Evolutionary conservation across 1,139 yeast species (phyloP), one percentile per base, ranked within the genome.

Genomic region (Zhuliangozyma parablackwelliae): DNA sequence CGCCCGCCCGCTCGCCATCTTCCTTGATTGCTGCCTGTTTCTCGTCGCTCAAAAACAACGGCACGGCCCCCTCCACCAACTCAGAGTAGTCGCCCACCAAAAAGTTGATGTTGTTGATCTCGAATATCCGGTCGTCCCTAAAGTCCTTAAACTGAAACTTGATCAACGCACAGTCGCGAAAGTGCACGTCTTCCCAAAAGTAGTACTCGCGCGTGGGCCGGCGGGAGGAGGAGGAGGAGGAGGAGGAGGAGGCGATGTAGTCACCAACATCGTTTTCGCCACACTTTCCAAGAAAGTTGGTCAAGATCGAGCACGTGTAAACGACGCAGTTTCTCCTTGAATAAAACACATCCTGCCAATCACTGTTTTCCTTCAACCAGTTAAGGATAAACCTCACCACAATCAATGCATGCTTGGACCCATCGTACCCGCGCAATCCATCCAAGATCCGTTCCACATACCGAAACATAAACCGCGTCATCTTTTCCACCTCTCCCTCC

Each of bases 131-230:
- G 13, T 66, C 66, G 50, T 81, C 87, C 45, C 78, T 68, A 49
- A 82, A 82, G 52, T 81, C 89, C 37, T 69, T 69, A 41, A 82
- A 65, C 41, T 72, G 72, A 47, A 61, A 72, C 29, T 69, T 72
- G 24, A 82, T 64, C 3, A 81, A 69, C 36, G 65, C 61, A 47
- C 78, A 81, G 41, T 81, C 89, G 43, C 76, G 75, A 43, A 80
- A 61, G 11, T 69, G 58, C 8, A 82, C 77, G 59, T 84, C 94
- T 48, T 83, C 92, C 30, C 63, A 57, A 49, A 81, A 82, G 40
- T 72, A 75, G 44, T 78, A 75, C 2, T 57, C 53, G 53, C 90
- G 65, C n/a, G 53, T 42, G 2, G 74, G 72, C 30, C 62, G 41
- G 24, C 16, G 23, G 6, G 24, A 23, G 6, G 24, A 16, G 16